Base-by-base conservation (phyloP, 1,284 basidiomycete species). In the Ustilago esculenta region DNA sequence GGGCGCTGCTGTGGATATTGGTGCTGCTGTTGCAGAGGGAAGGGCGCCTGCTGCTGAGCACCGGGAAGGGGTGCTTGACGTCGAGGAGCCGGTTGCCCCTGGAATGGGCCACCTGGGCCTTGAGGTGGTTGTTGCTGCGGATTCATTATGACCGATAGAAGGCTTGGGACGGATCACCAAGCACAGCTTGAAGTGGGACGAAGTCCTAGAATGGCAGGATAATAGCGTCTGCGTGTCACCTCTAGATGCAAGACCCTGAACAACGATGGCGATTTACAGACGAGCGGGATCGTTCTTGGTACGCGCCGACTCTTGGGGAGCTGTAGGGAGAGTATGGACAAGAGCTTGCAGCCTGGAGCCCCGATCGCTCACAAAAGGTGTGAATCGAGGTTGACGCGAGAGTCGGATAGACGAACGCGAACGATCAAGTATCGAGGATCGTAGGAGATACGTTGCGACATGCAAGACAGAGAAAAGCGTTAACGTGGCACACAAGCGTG, bases 21-120 rank as follows among this genome's bases (percentile, higher is more conserved):
- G 24, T 43, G 63, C 25, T 60, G 65, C 43, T 66, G 69, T 35
- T 56, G 54, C 14, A 45, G 61, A 23, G 61, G 58, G 9, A 60
- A 41, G 14, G 36, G 25, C 14, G 42, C 35, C 15, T 50, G 54
- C 14, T 54, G 57, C 21, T 45, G 60, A 1, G 40, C 56, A 6
- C 40, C 51, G 5, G 36, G 41, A 35, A 51, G 58, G 9, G 36
- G 14, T 9, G 49, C 61, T 11, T 54, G 61, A 14, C 61, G 49
- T 32, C 54, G 50, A 39, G 61, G 54, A 37, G 46, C 49, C 14
- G 54, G 45, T 24, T 57, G 61, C 18, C 41, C 61, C 20, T 53
- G 61, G 37, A 30, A 49, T 5, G 48, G 53, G 17, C 45, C 49
- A n/a, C 37, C 33, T 15, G 45, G 39, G n/a, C 27, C 46, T 18